Conservation (phyloP, 2,329 filamentous ascomycete species). For the Talaromyces sp. region DNA sequence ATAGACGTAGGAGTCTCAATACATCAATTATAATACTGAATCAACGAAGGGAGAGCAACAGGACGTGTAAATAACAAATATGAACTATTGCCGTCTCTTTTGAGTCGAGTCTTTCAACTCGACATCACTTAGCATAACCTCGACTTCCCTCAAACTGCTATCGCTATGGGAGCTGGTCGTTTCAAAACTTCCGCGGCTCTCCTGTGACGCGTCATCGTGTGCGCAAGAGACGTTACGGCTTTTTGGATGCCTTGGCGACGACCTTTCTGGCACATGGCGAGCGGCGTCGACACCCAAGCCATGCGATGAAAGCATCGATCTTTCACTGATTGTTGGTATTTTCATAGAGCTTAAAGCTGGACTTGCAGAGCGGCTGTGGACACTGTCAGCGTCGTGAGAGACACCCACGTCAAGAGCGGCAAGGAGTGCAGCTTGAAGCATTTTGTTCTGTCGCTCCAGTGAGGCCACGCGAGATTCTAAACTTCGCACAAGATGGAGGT, state of each 20-base stretch:
- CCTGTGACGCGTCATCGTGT: conserved; percentile 30
- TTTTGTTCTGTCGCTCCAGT: conserved; percentile 42
- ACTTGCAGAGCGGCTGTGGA: conserved; percentile 23
- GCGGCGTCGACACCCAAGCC: background rate
- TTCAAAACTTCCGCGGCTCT: conserved; percentile 26
- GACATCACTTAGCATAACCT: conserved; percentile 33
- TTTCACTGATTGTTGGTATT: conserved; percentile 14
- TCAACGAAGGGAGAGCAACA: background rate
- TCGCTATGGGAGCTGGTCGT: conserved; percentile 22
- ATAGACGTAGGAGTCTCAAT: background rate
- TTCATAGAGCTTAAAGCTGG: conserved; percentile 8
- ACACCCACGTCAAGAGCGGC: conserved; percentile 38
- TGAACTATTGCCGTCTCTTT: conserved; percentile 23
- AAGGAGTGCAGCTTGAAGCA: conserved; percentile 41
- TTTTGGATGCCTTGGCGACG: background rate
- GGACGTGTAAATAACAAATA: background rate
- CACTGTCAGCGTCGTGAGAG: conserved; percentile 29
- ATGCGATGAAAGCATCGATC: conserved; percentile 7
- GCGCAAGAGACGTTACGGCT: conserved; percentile 20
- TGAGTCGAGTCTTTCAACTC: conserved; percentile 32
- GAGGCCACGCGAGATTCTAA: conserved; percentile 38
- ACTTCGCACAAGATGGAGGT: conserved; percentile 21
- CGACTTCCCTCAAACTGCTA: conserved; percentile 27
- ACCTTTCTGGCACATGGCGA: background rate
- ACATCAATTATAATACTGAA: background rate